Evolutionary conservation across 805 yeast genomes (phyloP).

Genomic region (Yamadazyma tumulicola): DNA sequence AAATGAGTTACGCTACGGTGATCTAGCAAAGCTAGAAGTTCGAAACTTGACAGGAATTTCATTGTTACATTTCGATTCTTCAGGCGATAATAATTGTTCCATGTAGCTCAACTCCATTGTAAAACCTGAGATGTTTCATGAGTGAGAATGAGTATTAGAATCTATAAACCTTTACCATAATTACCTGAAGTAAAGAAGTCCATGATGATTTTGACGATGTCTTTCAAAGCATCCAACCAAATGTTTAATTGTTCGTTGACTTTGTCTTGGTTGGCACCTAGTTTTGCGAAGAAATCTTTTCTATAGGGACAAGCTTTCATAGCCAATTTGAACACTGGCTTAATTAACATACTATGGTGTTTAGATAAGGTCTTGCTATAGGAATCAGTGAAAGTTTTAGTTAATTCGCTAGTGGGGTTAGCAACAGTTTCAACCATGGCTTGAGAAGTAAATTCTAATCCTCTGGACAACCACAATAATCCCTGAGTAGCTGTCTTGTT

Average conservation of each 20-base stretch:
- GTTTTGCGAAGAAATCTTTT: conserved; percentile 75
- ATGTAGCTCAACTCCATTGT: too few relatives aligned
- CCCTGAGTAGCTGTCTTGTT: conserved; percentile 87
- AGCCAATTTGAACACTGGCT: conserved; percentile 87
- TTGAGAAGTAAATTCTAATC: conserved; percentile 84
- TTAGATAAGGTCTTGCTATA: conserved; percentile 76
- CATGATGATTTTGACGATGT: conserved; percentile 67
- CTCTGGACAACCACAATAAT: conserved; percentile 80
- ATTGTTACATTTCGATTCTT: too few relatives aligned
- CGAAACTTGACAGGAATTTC: too few relatives aligned
- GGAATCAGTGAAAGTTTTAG: conserved; percentile 79
- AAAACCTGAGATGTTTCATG: too few relatives aligned
- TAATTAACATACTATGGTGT: conserved; percentile 76
- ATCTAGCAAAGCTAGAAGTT: too few relatives aligned
- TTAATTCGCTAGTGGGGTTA: conserved; percentile 60
- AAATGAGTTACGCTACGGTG: too few relatives aligned
- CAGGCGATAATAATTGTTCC: too few relatives aligned
- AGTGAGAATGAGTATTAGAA: too few relatives aligned
- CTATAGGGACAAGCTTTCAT: conserved; percentile 95
- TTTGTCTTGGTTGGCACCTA: conserved; percentile 70
- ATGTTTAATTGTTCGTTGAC: conserved; percentile 60
- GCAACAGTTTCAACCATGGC: conserved; percentile 80
- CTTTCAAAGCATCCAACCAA: conserved; percentile 78
- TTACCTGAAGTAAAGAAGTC: conserved; percentile 75
- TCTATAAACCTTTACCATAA: conserved; percentile 79